Conservation (phyloP, 2,329 filamentous ascomycete species). For the Pseudopithomyces chartarum region DNA sequence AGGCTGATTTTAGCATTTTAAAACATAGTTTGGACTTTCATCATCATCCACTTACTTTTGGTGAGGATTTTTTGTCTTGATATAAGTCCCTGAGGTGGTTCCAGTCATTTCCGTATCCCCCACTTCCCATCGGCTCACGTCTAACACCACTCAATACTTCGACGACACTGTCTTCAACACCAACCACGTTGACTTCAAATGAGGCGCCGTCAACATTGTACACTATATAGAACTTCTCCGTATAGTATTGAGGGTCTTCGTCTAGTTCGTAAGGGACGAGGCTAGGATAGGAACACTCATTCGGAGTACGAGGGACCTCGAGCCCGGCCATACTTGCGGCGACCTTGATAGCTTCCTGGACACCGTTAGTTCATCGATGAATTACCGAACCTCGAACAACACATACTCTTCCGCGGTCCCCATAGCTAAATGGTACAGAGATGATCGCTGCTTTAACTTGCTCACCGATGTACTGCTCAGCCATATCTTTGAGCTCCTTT, state of each 20-base stretch:
- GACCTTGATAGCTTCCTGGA: constrained; percentile 93
- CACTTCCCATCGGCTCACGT: not conserved
- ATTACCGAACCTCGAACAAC: too few relatives aligned
- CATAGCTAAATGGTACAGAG: constrained; percentile 96
- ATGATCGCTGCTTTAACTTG: constrained; percentile 87
- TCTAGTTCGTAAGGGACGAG: constrained; percentile 81
- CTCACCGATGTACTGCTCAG: constrained; percentile 78
- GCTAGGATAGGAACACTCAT: constrained; percentile 93
- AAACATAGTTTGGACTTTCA: too few relatives aligned
- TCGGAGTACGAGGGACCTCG: constrained; percentile 93
- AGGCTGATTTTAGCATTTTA: not conserved
- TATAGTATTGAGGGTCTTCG: constrained; percentile 43
- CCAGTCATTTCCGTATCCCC: not conserved
- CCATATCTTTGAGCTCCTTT: constrained; percentile 74
- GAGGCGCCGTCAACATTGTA: constrained; percentile 50
- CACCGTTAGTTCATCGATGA: not conserved
- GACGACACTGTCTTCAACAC: constrained; percentile 87
- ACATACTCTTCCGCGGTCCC: constrained; percentile 74
- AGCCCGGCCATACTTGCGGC: constrained; percentile 89
- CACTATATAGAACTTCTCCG: constrained; percentile 47
- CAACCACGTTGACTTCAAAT: constrained; percentile 69
- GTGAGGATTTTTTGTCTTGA: not conserved
- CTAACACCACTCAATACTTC: constrained; percentile 50
- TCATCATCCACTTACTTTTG: not conserved
- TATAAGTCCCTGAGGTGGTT: not conserved